A percentile compares a stretch with the other conserved stretches of the same genome.
Evolutionary conservation across 2,329 filamentous ascomycete species (phyloP).

Genomic region (Helotiales sp.): DNA sequence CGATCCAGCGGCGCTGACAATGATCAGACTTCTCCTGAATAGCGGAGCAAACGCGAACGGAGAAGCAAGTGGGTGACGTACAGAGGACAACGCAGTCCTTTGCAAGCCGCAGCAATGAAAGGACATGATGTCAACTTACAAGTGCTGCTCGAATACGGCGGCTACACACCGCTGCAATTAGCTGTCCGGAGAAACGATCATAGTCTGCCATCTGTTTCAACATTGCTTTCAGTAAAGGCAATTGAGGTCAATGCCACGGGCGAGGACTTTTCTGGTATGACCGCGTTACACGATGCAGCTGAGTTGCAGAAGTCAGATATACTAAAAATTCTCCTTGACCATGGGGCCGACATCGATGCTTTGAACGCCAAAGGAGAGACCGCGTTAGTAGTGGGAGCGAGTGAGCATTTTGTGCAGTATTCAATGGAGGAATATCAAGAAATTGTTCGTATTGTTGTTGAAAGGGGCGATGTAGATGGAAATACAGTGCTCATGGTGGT

Average conservation of each 20-base stretch:
- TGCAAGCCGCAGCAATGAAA: background rate
- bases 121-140: background rate
- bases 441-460: background rate
- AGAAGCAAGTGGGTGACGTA: background rate
- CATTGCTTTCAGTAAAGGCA: background rate
- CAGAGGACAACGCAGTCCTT: background rate
- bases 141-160: background rate
- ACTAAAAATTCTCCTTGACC: background rate
- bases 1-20: background rate
- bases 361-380: background rate
- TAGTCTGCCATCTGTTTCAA: background rate
- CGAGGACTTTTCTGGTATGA: background rate
- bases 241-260: background rate
- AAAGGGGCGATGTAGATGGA: background rate
- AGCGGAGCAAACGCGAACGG: background rate
- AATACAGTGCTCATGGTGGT: constrained; percentile 1
- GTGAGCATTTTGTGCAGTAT: background rate
- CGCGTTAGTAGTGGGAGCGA: background rate
- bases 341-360: background rate
- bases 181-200: background rate
- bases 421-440: background rate
- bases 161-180: background rate
- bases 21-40: background rate
- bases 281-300: background rate
- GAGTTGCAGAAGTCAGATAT: background rate